A percentile compares a stretch with the other conserved stretches of the same genome.
These are phyloP conservation scores for Colletotrichum theobromicola DNA, from an alignment of 2,329 filamentous ascomycete genomes.

Conservation along the genomic window DNA sequence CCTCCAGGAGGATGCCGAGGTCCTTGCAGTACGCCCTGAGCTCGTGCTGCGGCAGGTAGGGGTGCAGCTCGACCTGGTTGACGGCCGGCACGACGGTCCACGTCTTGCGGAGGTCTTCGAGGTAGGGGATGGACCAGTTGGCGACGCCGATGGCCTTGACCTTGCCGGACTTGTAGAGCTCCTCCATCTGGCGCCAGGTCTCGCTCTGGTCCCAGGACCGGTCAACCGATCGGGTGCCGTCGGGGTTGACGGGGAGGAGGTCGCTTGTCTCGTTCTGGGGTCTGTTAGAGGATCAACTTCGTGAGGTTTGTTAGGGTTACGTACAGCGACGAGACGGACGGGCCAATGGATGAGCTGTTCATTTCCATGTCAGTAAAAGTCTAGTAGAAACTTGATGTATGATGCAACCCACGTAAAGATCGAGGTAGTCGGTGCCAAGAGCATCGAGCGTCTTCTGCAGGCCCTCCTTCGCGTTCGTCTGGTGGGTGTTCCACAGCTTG, in stretches of 20 bases:
- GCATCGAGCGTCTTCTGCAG: background rate
- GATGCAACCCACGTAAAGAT: background rate
- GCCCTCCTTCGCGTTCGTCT: background rate
- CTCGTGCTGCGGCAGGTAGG: background rate
- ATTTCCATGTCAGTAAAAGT: accelerated
- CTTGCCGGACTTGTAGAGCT: background rate
- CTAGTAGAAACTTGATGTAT: background rate
- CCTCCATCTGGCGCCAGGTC: background rate
- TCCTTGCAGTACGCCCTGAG: background rate
- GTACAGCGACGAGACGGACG: background rate
- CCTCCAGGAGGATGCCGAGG: background rate
- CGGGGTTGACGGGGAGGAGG: background rate
- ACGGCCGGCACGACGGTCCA: background rate
- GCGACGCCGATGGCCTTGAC: background rate
- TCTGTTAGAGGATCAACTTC: background rate
- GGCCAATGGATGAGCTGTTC: background rate
- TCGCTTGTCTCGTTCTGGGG: background rate
- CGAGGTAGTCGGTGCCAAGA: background rate
- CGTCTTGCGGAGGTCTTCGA: background rate
- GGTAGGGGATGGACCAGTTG: background rate
- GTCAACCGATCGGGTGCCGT: background rate
- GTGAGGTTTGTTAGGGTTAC: background rate
- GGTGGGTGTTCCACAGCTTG: background rate
- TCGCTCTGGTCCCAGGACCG: background rate
- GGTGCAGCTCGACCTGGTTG: background rate